Conservation (phyloP, 306 rosid genomes). For the Quercus dentata region DNA sequence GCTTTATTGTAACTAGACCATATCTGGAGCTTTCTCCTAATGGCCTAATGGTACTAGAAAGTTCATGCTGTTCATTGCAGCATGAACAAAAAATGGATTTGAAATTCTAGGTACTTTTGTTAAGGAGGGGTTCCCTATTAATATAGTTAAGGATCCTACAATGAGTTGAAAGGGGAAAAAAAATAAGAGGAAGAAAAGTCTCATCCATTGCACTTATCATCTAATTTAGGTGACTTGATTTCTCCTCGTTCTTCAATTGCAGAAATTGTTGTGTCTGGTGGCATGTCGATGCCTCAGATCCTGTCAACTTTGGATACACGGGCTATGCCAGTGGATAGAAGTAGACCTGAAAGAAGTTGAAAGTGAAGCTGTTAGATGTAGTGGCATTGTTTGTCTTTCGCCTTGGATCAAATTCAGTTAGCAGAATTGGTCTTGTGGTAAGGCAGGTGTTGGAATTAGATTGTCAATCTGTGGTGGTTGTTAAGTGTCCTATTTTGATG, state of each 20-base stretch:
- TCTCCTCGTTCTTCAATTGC: slow-evolving; percentile 30
- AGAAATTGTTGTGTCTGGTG: slow-evolving; percentile 93
- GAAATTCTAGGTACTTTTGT: not conserved
- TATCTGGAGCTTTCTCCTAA: not conserved
- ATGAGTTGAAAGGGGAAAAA: not conserved
- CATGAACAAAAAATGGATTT: not conserved
- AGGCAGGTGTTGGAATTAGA: slow-evolving; percentile 21
- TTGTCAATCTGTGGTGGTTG: slow-evolving; percentile 16
- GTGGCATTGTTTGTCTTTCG: slow-evolving; percentile 19
- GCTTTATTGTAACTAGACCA: not conserved
- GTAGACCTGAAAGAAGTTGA: slow-evolving; percentile 51
- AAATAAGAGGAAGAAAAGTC: not conserved
- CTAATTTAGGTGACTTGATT: not conserved
- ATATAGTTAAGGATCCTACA: not conserved
- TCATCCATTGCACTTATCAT: not conserved
- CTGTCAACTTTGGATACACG: slow-evolving; percentile 58
- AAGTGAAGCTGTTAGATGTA: slow-evolving; percentile 23
- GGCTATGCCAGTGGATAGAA: slow-evolving; percentile 42
- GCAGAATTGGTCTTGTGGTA: slow-evolving; percentile 22
- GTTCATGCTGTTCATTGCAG: not conserved
- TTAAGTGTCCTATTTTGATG: slow-evolving; percentile 32
- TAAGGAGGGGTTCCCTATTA: not conserved
- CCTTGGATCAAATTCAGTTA: slow-evolving; percentile 20
- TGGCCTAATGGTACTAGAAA: not conserved
- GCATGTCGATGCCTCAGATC: slow-evolving; percentile 94